Evolutionary conservation across 2,329 filamentous ascomycete species (phyloP).

Genomic region (Pestalotiopsis sp.): DNA sequence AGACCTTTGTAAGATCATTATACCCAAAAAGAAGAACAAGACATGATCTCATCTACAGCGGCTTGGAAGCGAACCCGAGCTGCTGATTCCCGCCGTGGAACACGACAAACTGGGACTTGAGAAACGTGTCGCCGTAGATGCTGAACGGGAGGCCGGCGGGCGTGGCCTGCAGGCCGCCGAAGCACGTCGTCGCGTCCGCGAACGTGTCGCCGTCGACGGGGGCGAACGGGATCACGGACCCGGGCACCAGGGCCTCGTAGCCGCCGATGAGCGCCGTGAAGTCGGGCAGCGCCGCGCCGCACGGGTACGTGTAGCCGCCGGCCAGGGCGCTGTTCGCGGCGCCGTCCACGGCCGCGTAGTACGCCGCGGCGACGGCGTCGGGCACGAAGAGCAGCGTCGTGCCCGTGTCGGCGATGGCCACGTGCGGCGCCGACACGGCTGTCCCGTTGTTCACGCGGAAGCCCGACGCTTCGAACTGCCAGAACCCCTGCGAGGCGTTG

Average conservation of each 20-base stretch:
- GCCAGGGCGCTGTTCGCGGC: slow-evolving; percentile 42
- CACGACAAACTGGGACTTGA: slow-evolving; percentile 70
- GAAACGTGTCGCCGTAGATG: slow-evolving; percentile 72
- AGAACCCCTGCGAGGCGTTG: slow-evolving; percentile 61
- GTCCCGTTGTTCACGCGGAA: slow-evolving; percentile 50
- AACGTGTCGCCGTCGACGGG: slow-evolving; percentile 50
- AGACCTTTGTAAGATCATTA: too few species aligned
- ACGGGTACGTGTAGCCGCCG: slow-evolving; percentile 60
- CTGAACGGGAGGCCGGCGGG: slow-evolving; percentile 55
- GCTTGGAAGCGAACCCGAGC: slow-evolving; percentile 50
- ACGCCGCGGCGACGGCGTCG: slow-evolving; percentile 49
- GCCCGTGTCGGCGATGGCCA: slow-evolving; percentile 62
- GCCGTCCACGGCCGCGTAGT: slow-evolving; percentile 59
- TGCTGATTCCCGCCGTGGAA: slow-evolving; percentile 53
- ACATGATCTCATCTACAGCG: slow-evolving; percentile 13
- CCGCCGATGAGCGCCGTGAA: slow-evolving; percentile 30
- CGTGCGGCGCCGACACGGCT: slow-evolving; percentile 22
- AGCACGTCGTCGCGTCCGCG: slow-evolving; percentile 58
- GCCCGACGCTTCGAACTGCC: slow-evolving; percentile 61
- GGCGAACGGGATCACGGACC: slow-evolving; percentile 46
- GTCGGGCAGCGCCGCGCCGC: slow-evolving; percentile 49
- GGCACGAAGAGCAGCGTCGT: slow-evolving; percentile 65
- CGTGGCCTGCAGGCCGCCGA: slow-evolving; percentile 66
- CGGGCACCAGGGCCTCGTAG: slow-evolving; percentile 28
- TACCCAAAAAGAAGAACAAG: background rate